Evolutionary conservation across 2,329 filamentous ascomycete genomes (phyloP).

Genomic region (Daldinia sp.): DNA sequence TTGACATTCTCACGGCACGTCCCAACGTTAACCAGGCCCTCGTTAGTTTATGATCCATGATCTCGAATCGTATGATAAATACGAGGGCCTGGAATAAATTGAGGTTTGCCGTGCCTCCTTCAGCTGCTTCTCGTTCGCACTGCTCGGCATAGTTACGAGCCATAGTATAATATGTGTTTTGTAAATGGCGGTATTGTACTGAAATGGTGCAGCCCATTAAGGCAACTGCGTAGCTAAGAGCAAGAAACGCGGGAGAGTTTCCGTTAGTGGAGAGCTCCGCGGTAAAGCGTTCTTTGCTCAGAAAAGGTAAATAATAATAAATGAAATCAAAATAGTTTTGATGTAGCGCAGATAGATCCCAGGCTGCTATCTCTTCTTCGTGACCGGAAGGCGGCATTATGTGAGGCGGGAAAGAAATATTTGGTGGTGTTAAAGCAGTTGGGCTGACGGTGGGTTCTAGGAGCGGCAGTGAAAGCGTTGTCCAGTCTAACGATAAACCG

Average conservation of each 20-base stretch:
- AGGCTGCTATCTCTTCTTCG: slow-evolving; percentile 4
- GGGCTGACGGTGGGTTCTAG: slow-evolving; percentile 13
- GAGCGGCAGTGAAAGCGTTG: slow-evolving; percentile 4
- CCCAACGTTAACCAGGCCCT: slow-evolving; percentile 15
- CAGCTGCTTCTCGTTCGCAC: slow-evolving; percentile 8
- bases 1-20: slow-evolving; percentile 12
- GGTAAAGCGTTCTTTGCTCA: slow-evolving; percentile 13
- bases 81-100: slow-evolving; percentile 12
- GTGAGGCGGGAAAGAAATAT: slow-evolving; percentile 1
- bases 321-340: slow-evolving; percentile 14
- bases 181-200: slow-evolving; percentile 12
- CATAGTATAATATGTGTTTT: slow-evolving; percentile 15
- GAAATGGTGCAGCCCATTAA: slow-evolving; percentile 15
- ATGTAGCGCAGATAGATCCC: slow-evolving; percentile 9
- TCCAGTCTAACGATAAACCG: slow-evolving; percentile 10
- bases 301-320: slow-evolving; percentile 14
- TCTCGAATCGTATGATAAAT: slow-evolving; percentile 16
- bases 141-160: slow-evolving; percentile 15
- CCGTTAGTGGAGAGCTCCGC: slow-evolving; percentile 12
- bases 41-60: slow-evolving; percentile 13
- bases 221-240: slow-evolving; percentile 15
- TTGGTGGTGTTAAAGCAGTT: slow-evolving; percentile 6
- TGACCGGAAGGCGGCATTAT: background rate
- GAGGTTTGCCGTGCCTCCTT: slow-evolving; percentile 5
- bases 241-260: slow-evolving; percentile 8